Base-by-base conservation (phyloP, 2,329 filamentous ascomycete genomes). In the Sporothrix phasma region DNA sequence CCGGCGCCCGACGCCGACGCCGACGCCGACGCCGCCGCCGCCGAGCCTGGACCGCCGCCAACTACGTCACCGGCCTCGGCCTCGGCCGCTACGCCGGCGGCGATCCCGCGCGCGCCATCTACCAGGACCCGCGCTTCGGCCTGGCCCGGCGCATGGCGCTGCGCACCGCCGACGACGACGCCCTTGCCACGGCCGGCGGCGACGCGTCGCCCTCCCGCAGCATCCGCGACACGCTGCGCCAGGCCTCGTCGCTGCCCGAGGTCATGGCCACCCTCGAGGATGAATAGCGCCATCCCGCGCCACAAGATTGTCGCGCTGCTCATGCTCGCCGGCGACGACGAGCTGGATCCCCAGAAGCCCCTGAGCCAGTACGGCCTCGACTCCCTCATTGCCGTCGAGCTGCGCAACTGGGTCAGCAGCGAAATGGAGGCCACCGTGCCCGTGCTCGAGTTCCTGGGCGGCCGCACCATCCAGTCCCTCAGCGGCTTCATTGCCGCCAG, bases 11-110 rank as follows among this genome's bases (percentile, higher is more conserved):
- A 53, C 37, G 2, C 31, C 56, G 26, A 41, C 15, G 24, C 8
- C 31, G 45, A 6, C 11, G 22, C 2, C 13, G 3, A 19, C 24
- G 31, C 29, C 59, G 29, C 6, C n/a, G 2, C 31, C 31, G 31
- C 31, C 31, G 31, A 34, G 3, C 53, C 24, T 59, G 59, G 60
- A 10, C 34, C 31, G 39, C 63, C 6, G 62, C 64, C 31, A 68
- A 72, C 59, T 58, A 68, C 13, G 64, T 68, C 45, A 68, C 67
- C 2, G 69, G 69, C 24, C 53, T 70, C 22, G 66, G 66, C 41
- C 66, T 67, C 15, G 67, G 65, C 51, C 62, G 66, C 24, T 66
- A 65, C 58, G 61, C 64, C 8, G 67, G 66, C 46, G 66, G 66
- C 51, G 65, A 68, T 26, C 19, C 59, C 8, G 29, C 54, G 15